Percentiles rank a stretch among this genome's conserved stretches.
These are phyloP conservation scores for Mycena filopes DNA, from an alignment of 768 basidiomycete species.

Conservation along the genomic window DNA sequence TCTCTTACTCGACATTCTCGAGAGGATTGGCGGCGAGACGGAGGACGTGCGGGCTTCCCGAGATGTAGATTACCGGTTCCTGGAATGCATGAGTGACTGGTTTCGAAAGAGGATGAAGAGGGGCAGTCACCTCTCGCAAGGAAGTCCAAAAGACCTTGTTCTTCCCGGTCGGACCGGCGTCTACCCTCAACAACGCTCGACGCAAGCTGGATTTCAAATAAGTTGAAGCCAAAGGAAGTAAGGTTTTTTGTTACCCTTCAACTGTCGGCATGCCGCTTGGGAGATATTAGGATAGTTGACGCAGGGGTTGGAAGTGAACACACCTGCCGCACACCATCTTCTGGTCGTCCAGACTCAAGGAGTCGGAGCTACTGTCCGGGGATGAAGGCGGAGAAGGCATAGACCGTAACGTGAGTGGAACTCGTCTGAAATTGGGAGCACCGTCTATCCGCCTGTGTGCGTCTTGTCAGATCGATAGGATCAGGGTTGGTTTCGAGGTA, in stretches of 20 bases:
- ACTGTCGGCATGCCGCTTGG: slow-evolving; percentile 94
- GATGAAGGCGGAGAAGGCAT: slow-evolving; percentile 40
- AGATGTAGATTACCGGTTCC: slow-evolving; percentile 94
- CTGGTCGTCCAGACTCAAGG: slow-evolving; percentile 49
- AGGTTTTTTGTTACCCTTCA: slow-evolving; percentile 69
- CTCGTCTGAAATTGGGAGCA: slow-evolving; percentile 90
- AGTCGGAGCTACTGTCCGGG: slow-evolving; percentile 47
- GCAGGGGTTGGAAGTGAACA: slow-evolving; percentile 28
- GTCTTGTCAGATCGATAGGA: too few species aligned
- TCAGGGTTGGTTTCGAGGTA: too few species aligned
- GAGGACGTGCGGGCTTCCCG: slow-evolving; percentile 89
- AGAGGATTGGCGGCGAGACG: slow-evolving; percentile 88
- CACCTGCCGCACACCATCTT: slow-evolving; percentile 86
- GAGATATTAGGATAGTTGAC: slow-evolving; percentile 1
- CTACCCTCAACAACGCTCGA: slow-evolving; percentile 79
- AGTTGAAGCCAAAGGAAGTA: not conserved
- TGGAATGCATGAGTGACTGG: slow-evolving; percentile 40
- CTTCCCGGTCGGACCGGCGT: slow-evolving; percentile 80
- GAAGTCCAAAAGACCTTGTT: slow-evolving; percentile 95
- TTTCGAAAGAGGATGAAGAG: not conserved
- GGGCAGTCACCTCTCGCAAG: slow-evolving; percentile 75
- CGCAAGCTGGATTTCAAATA: slow-evolving; percentile 63
- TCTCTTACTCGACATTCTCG: slow-evolving; percentile 92
- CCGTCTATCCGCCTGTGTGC: slow-evolving; percentile 95
- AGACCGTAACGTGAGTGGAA: slow-evolving; percentile 70